Percentiles rank a stretch among this genome's conserved stretches.
These are phyloP conservation scores for Passalora sequoiae DNA, from an alignment of 2,329 filamentous ascomycete species.

Conservation along the genomic window DNA sequence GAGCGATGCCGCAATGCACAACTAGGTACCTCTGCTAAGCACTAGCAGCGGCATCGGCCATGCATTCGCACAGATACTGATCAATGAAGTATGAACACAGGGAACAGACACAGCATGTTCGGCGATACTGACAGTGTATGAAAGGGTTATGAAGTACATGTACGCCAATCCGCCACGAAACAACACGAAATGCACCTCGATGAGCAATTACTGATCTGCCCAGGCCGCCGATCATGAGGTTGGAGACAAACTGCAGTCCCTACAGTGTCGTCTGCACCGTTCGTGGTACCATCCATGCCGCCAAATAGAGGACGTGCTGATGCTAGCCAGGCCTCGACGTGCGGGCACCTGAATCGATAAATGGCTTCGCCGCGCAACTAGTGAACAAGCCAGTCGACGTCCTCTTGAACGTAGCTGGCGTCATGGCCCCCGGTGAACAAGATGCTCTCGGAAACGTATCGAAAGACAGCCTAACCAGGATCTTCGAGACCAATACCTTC, in stretches of 20 bases:
- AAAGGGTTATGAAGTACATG: constrained; percentile 23
- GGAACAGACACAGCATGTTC: no score
- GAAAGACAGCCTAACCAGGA: constrained; percentile 30
- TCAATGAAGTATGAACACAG: constrained; percentile 20
- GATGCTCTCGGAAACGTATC: constrained; percentile 35
- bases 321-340: constrained; percentile 31
- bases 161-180: no score
- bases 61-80: constrained; percentile 20
- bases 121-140: constrained; percentile 5
- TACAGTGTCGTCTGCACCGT: constrained; percentile 31
- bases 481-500: constrained; percentile 44
- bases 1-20: no score
- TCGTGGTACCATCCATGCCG: background rate
- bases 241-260: constrained; percentile 30
- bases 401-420: constrained; percentile 38
- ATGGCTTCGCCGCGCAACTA: constrained; percentile 31
- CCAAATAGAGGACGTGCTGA: background rate
- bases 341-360: constrained; percentile 33
- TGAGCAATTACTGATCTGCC: background rate
- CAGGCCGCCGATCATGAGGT: constrained; percentile 23
- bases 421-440: constrained; percentile 31
- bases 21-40: no score
- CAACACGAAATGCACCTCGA: background rate
- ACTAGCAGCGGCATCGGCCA: constrained; percentile 22
- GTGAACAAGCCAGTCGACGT: constrained; percentile 33